These are phyloP conservation scores for Arachis stenosperma DNA, from an alignment of 306 rosid species.

Conservation along the genomic window DNA sequence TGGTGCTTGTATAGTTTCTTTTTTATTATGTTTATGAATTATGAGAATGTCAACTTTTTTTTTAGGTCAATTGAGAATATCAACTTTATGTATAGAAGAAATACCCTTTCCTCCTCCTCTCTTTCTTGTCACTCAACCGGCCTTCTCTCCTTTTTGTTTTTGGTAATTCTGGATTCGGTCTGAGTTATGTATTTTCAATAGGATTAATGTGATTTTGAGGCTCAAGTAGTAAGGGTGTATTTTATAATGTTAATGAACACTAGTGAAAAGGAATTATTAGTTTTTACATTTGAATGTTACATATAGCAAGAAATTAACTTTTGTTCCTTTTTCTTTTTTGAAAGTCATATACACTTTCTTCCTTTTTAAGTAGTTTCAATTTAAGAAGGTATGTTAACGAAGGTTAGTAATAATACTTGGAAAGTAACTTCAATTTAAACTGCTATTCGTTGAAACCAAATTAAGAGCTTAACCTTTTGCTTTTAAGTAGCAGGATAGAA, in stretches of 20 bases:
- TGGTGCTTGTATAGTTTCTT: slow-evolving; percentile 49
- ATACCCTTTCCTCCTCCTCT: background rate
- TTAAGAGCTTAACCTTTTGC: too few relatives aligned
- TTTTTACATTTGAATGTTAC: background rate
- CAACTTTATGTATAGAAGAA: slow-evolving; percentile 27
- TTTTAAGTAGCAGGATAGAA: too few relatives aligned
- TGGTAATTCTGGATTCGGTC: background rate
- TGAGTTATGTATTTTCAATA: background rate
- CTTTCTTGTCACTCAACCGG: background rate
- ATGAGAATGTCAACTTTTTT: slow-evolving; percentile 13
- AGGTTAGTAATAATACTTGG: too few relatives aligned
- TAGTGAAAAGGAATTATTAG: background rate
- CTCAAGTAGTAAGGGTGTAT: background rate
- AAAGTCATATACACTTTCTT: too few relatives aligned
- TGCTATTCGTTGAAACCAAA: too few relatives aligned
- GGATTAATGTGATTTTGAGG: background rate
- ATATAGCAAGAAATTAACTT: too few relatives aligned
- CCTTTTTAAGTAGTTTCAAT: too few relatives aligned
- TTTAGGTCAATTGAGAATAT: background rate
- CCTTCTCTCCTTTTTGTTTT: slow-evolving; percentile 1
- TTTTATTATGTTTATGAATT: background rate
- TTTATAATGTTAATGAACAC: background rate
- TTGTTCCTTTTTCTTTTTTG: too few relatives aligned
- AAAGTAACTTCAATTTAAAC: too few relatives aligned
- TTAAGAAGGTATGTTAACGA: too few relatives aligned